These are phyloP conservation scores for Aspergillus arachidicola DNA, from an alignment of 2,329 filamentous ascomycete species.

Conservation along the genomic window DNA sequence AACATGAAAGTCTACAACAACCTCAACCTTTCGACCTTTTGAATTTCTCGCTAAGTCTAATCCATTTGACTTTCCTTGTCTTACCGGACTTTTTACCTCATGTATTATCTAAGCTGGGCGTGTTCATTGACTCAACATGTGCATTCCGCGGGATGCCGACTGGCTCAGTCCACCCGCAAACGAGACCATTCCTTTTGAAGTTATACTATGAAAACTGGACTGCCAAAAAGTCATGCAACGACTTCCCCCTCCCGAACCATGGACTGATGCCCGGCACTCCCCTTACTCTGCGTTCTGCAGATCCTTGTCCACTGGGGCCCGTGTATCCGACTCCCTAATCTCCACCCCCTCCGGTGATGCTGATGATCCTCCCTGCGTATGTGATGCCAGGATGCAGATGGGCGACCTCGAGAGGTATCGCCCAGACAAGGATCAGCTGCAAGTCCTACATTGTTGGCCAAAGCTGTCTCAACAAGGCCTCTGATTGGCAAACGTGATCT, in stretches of 20 bases:
- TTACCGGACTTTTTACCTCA: neutral
- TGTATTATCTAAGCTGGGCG: neutral
- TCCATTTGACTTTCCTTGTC: neutral
- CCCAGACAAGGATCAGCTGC: neutral
- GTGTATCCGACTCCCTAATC: neutral
- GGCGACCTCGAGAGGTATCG: neutral
- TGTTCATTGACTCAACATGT: neutral
- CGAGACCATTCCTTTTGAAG: neutral
- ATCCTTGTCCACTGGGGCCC: neutral
- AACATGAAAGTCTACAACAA: neutral
- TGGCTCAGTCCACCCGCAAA: conserved; percentile 7
- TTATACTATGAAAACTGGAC: neutral
- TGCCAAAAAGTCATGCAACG: conserved; percentile 5
- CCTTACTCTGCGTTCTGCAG: conserved; percentile 1
- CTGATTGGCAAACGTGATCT: neutral
- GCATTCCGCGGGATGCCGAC: conserved; percentile 14
- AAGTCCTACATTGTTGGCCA: neutral
- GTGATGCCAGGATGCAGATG: conserved; percentile 1
- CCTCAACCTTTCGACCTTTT: neutral
- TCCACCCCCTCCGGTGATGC: neutral
- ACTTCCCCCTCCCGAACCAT: conserved; percentile 7
- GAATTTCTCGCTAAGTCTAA: neutral
- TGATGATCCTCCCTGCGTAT: neutral
- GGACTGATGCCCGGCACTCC: neutral
- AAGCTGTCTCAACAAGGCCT: neutral